Evolutionary conservation across 2,329 filamentous ascomycete species (phyloP).

Genomic region (Pezicula neosporulosa): DNA sequence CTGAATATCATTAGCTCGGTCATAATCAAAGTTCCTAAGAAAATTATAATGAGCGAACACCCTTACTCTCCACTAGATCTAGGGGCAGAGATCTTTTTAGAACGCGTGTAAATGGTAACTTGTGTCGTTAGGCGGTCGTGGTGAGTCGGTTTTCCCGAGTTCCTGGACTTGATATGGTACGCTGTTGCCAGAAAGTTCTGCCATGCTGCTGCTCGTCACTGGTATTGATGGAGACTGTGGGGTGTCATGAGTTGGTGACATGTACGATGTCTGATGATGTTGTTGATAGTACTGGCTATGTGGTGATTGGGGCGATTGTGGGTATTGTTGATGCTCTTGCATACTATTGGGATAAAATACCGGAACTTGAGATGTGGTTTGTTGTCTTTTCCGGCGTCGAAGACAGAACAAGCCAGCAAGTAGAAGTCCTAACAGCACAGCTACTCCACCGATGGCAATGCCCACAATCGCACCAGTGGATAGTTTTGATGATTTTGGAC

Average conservation of each 20-base stretch:
- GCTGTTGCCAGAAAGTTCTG: not conserved
- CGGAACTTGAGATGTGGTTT: not conserved
- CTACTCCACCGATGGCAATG: conserved; percentile 37
- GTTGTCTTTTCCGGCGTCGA: conserved; percentile 14
- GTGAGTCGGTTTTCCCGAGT: not conserved
- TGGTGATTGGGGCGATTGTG: not conserved
- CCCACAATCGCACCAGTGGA: conserved; percentile 39
- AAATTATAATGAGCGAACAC: too few relatives aligned
- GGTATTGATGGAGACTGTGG: not conserved
- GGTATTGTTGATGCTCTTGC: not conserved
- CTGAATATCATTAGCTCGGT: too few relatives aligned
- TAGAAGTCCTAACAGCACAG: conserved; percentile 25
- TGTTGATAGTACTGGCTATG: not conserved
- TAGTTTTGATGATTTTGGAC: conserved; percentile 12
- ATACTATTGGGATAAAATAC: not conserved
- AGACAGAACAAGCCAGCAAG: conserved; percentile 29
- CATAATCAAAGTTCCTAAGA: too few relatives aligned
- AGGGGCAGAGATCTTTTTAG: too few relatives aligned
- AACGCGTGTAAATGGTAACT: not conserved
- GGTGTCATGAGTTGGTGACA: not conserved
- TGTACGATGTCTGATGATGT: not conserved
- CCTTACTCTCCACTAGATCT: too few relatives aligned
- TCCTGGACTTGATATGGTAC: not conserved
- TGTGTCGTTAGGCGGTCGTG: not conserved
- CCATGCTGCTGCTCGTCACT: not conserved